phyloP scores from a whole-genome alignment of 1,139 yeast species.

The Kodamaea suecica region DNA sequence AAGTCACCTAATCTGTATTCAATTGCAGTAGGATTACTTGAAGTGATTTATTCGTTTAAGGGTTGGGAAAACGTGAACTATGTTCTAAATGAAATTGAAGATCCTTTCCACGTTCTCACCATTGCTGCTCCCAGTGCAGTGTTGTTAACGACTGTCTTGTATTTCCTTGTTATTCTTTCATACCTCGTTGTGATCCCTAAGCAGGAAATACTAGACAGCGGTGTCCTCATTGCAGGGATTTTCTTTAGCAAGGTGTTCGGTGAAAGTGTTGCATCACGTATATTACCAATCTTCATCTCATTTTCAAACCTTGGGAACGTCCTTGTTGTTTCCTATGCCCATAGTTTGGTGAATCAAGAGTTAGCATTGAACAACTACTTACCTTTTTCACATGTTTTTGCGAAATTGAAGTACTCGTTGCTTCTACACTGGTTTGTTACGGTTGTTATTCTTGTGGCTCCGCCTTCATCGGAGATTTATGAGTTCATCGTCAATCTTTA shows the following conservation, averaged over 20 bases:
- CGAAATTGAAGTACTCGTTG: conserved; percentile 47
- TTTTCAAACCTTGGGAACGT: conserved; percentile 77
- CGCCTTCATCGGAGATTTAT: conserved; percentile 48
- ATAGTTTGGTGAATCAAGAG: conserved; percentile 74
- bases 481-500: conserved; percentile 49
- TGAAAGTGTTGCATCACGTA: conserved; percentile 52
- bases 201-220: conserved; percentile 55
- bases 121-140: conserved; percentile 74
- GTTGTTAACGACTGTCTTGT: conserved; percentile 54
- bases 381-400: conserved; percentile 61
- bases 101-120: conserved; percentile 66
- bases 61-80: conserved; percentile 49
- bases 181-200: conserved; percentile 76
- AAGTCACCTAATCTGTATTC: conserved; percentile 27
- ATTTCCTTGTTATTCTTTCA: conserved; percentile 67
- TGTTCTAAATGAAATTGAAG: conserved; percentile 38
- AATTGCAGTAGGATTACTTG: conserved; percentile 40
- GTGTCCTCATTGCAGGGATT: conserved; percentile 70
- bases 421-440: conserved; percentile 48
- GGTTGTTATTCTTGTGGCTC: conserved; percentile 41
- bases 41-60: conserved; percentile 39
- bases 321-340: conserved; percentile 73
- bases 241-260: conserved; percentile 77
- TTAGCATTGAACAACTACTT: conserved; percentile 69
- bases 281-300: conserved; percentile 72